Percentiles rank a stretch among this genome's conserved stretches.
These are phyloP conservation scores for Ettlia oleoabundans DNA, from an alignment of 139 green algal species.

Conservation along the genomic window DNA sequence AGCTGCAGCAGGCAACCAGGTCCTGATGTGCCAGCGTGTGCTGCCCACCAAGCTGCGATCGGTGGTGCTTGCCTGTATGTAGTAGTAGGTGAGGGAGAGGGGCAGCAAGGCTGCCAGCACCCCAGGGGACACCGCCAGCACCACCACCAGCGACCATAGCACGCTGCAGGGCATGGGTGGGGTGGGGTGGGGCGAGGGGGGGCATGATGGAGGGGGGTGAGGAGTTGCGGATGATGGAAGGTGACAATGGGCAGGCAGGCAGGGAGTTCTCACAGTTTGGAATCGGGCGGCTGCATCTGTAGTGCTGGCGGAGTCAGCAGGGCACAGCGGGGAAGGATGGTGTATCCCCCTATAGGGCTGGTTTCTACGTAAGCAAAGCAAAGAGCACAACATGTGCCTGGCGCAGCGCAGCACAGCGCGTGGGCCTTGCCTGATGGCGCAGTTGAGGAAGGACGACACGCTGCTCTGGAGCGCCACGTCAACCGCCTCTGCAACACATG, in stretches of 20 bases:
- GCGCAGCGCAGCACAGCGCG: background rate
- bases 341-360: too few species aligned
- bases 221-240: background rate
- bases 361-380: too few species aligned
- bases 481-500: constrained; percentile 81
- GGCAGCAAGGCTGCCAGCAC: constrained; percentile 66
- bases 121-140: constrained; percentile 66
- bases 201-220: background rate
- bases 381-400: background rate
- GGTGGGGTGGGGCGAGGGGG: constrained; percentile 22
- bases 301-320: background rate
- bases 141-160: constrained; percentile 67
- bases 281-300: background rate
- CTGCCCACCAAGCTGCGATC: background rate
- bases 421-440: constrained; percentile 26
- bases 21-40: background rate
- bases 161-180: constrained; percentile 51
- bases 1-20: too few species aligned
- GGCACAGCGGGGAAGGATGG: too few species aligned
- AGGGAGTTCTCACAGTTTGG: background rate
- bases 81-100: constrained; percentile 69
- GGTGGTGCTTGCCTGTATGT: constrained; percentile 58
- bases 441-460: constrained; percentile 63
- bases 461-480: constrained; percentile 64
- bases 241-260: background rate